phyloP scores from a whole-genome alignment of 257 asterid genomes.

The Capsicum rhomboideum region DNA sequence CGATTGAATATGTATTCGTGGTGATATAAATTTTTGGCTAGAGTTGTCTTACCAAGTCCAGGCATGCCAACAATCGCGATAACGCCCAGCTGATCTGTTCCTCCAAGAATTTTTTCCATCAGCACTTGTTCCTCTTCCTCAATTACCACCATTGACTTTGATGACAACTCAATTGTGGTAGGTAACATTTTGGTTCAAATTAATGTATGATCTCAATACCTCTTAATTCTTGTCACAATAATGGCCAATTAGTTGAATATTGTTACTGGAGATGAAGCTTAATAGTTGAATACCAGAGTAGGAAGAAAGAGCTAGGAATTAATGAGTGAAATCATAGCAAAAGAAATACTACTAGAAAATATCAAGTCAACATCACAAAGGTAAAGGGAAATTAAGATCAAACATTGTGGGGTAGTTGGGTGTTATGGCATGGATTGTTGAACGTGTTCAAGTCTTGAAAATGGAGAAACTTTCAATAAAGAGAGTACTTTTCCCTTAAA shows the following conservation, averaged over 20 bases:
- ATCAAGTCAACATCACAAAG: not conserved
- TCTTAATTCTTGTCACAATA: not conserved
- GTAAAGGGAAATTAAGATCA: not conserved
- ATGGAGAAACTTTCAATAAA: not conserved
- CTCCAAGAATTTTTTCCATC: not conserved
- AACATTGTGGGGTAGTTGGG: not conserved
- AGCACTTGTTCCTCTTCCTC: not conserved
- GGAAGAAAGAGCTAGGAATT: not conserved
- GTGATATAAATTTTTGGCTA: not conserved
- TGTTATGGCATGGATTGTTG: not conserved
- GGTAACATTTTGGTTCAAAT: not conserved
- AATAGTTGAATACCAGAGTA: not conserved
- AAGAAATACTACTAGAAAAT: not conserved
- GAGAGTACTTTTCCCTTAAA: too few relatives aligned
- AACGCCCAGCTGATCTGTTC: not conserved
- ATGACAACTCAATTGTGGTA: not conserved
- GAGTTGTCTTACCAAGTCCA: constrained; percentile 14
- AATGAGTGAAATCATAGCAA: not conserved
- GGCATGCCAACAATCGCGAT: constrained; percentile 1
- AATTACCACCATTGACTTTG: not conserved
- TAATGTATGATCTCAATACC: not conserved
- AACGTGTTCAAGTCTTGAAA: not conserved
- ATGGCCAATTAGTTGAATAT: not conserved
- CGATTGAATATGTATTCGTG: not conserved
- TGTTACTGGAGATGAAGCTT: not conserved